phyloP scores from a whole-genome alignment of 345 rosid genomes.

The Geranium brycei region DNA sequence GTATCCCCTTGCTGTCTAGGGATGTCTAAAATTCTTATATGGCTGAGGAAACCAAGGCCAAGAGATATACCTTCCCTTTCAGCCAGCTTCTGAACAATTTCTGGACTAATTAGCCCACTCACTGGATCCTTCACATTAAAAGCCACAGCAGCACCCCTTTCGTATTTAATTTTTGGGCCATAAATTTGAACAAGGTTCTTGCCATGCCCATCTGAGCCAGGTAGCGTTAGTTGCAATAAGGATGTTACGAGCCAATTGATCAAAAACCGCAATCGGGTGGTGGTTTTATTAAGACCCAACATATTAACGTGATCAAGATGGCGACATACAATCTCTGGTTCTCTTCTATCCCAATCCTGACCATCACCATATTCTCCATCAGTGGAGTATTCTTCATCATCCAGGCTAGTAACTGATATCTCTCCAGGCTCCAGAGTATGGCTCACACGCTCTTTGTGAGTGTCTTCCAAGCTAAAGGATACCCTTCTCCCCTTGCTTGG shows the following conservation, averaged over 20 bases:
- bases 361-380: slow-evolving; percentile 70
- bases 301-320: slow-evolving; percentile 87
- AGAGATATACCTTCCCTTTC: slow-evolving; percentile 85
- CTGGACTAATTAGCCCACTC: slow-evolving; percentile 69
- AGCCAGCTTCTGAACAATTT: slow-evolving; percentile 79
- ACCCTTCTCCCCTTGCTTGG: slow-evolving; percentile 80
- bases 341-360: slow-evolving; percentile 65
- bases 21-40: slow-evolving; percentile 54
- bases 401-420: slow-evolving; percentile 42
- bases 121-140: slow-evolving; percentile 67
- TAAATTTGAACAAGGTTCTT: slow-evolving; percentile 73
- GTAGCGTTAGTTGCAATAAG: slow-evolving; percentile 65
- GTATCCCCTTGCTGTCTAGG: slow-evolving; percentile 37
- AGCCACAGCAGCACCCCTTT: slow-evolving; percentile 91
- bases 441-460: slow-evolving; percentile 28
- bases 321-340: slow-evolving; percentile 70
- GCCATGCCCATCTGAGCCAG: slow-evolving; percentile 43
- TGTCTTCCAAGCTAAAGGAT: slow-evolving; percentile 78
- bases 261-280: slow-evolving; percentile 62
- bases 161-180: slow-evolving; percentile 95
- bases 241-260: slow-evolving; percentile 98
- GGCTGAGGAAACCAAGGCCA: slow-evolving; percentile 86
- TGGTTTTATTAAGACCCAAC: slow-evolving; percentile 94
- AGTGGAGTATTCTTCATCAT: slow-evolving; percentile 58
- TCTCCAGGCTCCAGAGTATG: slow-evolving; percentile 48